Base-by-base conservation (phyloP, 129 eudicot genomes). In the Ambrosia artemisiifolia region DNA sequence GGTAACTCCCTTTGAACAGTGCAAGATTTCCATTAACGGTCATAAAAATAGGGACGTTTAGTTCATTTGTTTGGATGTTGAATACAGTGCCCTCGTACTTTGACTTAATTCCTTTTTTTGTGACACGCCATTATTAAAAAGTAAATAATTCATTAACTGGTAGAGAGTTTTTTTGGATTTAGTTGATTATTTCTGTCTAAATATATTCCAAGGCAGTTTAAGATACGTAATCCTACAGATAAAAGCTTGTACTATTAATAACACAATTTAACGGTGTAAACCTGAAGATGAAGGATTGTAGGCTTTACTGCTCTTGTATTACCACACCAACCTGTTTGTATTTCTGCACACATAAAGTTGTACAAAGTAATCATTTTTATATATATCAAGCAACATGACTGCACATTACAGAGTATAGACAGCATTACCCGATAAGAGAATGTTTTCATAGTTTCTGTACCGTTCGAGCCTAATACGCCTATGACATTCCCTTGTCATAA, bases 271-370 rank as follows among this genome's bases (percentile, higher is more conserved):
- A 14, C 55, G 42, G 64, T 12, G 40, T 16, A 49, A 55, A 89
- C 98, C 91, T 92, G 98, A 76, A 92, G 89, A 88, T 89, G 98
- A 63, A 89, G 90, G 66, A 92, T 89, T 30, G 98, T 92, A 28
- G 98, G 85, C 77, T 87, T 92, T 70, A 92, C 96, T 9, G 86
- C 64, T 89, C 96, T 89, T 11, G 96, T 81, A 78, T 89, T 92
- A 71, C 87, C 74, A 68, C n/a, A n/a, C n/a, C n/a, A n/a, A n/a
- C n/a, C n/a, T 46, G 76, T 51, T 85, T 89, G 85, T 91, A 89
- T 72, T 79, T 86, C 98, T 92, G 67, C 60, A 62, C 40, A 72
- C 24, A 70, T 19, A 18, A 34, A 51, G 43, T 43, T 67, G 7
- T 40, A 16, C 59, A 40, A 64, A 33, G 28, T 11, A 70, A 28